Evolutionary conservation across 257 asterid species (phyloP), one percentile per base, ranked within the genome.

Genomic region (Nemophila menziesii): DNA sequence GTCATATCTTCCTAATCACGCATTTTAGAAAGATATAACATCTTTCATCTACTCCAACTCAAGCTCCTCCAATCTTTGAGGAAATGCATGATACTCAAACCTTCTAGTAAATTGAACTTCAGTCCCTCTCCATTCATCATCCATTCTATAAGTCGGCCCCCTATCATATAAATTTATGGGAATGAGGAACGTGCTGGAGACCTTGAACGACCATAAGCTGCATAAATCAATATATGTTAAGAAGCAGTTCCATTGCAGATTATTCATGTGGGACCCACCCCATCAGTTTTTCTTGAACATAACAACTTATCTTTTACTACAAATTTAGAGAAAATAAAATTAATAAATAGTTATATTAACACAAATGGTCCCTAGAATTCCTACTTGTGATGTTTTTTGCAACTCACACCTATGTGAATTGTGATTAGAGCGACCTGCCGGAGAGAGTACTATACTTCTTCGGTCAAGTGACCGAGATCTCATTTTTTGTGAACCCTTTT

Each of bases 241-340:
- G n/a, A n/a, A n/a, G 75, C 72, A 77, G 72, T 65, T 74, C 81
- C 63, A 33, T 67, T 78, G 92, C 78, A 79, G 92, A 93, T 86
- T 79, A 38, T 22, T 71, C 79, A 58, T 44, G 60, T 69, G 58
- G 67, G 67, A 74, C 68, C 73, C 90, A 73, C 94, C 85, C 77
- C 34, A n/a, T n/a, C n/a, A n/a, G n/a, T n/a, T n/a, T n/a, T n/a
- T n/a, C 86, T 83, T 72, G 89, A 69, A 73, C 78, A 65, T 58
- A 79, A 79, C 82, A 71, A 85, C 99, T 90, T 90, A 90, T 96
- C 99, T 85, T 86, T 85, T 77, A 87, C 99, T 78, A 95, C 96
- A 77, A 84, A 72, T n/a, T n/a, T n/a, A n/a, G n/a, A n/a, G 59
- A 66, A 57, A 2, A 5, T 49, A 63, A 52, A 22, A 43, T 39